Conservation (phyloP, 2,329 filamentous ascomycete genomes). For the Gremmenia infestans region DNA sequence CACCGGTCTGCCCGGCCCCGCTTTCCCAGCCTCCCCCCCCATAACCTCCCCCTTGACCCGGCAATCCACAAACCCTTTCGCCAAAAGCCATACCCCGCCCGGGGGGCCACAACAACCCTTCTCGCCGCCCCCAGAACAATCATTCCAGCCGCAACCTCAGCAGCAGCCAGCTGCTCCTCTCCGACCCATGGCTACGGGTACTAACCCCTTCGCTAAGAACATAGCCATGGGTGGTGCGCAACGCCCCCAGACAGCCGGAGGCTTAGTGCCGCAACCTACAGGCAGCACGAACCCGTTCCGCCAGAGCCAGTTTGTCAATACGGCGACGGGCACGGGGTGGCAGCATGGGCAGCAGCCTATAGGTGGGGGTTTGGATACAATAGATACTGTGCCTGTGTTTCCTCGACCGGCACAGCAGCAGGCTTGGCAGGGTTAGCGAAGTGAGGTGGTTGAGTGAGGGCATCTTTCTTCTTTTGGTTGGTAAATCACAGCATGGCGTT, state of each 20-base stretch:
- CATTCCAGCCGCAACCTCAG: constrained; percentile 33
- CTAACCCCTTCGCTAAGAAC: constrained; percentile 65
- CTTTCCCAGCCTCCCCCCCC: constrained; percentile 38
- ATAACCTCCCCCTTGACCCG: constrained; percentile 45
- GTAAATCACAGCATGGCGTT: constrained; percentile 30
- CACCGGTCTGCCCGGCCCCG: constrained; percentile 42
- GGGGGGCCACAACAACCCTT: constrained; percentile 28
- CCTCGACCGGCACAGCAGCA: constrained; percentile 67
- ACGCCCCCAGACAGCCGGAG: constrained; percentile 32
- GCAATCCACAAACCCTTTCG: constrained; percentile 83
- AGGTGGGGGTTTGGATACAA: constrained; percentile 72
- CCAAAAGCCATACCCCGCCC: constrained; percentile 49
- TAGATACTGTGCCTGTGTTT: constrained; percentile 80
- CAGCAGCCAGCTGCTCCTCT: constrained; percentile 43
- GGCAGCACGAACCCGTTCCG: constrained; percentile 94
- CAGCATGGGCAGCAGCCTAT: constrained; percentile 74
- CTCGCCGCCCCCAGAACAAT: constrained; percentile 32
- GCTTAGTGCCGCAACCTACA: constrained; percentile 69
- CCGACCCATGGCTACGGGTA: constrained; percentile 59
- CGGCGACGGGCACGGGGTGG: constrained; percentile 83
- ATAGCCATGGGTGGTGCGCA: constrained; percentile 19
- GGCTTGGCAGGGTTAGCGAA: constrained; percentile 47
- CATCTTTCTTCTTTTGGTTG: constrained; percentile 8
- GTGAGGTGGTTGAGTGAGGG: constrained; percentile 4
- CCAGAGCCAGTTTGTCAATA: constrained; percentile 84